These are phyloP conservation scores for Penicillium canariense DNA, from an alignment of 495 filamentous ascomycete species.

Conservation along the genomic window DNA sequence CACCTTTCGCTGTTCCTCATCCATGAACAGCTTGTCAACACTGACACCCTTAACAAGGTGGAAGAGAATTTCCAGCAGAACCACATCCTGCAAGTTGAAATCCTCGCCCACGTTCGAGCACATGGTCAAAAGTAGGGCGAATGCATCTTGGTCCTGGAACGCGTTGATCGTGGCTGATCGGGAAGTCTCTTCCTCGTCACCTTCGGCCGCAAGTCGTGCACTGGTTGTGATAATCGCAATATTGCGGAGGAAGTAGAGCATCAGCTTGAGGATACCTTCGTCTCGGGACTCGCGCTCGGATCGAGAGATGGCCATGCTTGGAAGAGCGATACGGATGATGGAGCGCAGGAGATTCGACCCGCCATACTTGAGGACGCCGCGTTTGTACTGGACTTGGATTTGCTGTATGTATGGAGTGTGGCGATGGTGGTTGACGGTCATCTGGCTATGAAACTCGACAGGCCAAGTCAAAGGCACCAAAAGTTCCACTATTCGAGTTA, in stretches of 20 bases:
- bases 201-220: constrained; percentile 54
- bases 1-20: constrained; percentile 63
- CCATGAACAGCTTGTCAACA: constrained; percentile 80
- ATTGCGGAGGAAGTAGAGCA: constrained; percentile 87
- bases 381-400: constrained; percentile 85
- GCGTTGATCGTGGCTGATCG: constrained; percentile 84
- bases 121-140: constrained; percentile 78
- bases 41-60: constrained; percentile 90
- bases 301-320: constrained; percentile 76
- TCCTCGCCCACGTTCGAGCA: constrained; percentile 90
- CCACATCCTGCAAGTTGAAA: constrained; percentile 81
- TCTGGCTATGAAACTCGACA: constrained; percentile 73
- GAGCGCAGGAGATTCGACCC: constrained; percentile 72
- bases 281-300: constrained; percentile 76
- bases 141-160: constrained; percentile 85
- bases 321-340: constrained; percentile 75
- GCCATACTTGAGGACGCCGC: constrained; percentile 77
- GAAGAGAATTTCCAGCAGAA: constrained; percentile 86
- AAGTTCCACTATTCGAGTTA: constrained; percentile 62
- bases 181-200: constrained; percentile 84
- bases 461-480: constrained; percentile 96
- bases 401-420: constrained; percentile 87
- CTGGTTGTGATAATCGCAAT: constrained; percentile 78
- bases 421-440: constrained; percentile 89
- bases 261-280: constrained; percentile 88